A percentile compares a stretch with the other conserved stretches of the same genome.
Evolutionary conservation across 176 grass and related monocot genomes (phyloP).

Genomic region (Musa beccarii): DNA sequence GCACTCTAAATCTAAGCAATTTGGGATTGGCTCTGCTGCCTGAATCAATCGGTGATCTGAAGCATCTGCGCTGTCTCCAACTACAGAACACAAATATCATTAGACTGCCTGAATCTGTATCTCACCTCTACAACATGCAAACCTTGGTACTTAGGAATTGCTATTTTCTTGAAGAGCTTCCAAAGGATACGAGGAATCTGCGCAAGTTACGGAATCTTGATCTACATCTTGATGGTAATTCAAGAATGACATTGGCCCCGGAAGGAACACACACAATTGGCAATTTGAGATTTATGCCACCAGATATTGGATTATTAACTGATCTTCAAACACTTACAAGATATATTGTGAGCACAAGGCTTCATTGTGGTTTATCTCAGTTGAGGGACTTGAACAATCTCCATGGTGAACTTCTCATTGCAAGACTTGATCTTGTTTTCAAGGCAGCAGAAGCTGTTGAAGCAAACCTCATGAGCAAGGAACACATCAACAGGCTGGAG

Average conservation of each 20-base stretch:
- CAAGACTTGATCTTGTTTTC: conserved; percentile 6
- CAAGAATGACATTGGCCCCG: conserved; percentile 7
- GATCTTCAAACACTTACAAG: conserved; percentile 14
- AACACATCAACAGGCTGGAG: conserved; percentile 12
- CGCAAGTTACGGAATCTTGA: conserved; percentile 13
- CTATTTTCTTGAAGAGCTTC: conserved; percentile 30
- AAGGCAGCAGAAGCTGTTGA: not conserved
- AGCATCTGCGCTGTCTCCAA: conserved; percentile 51
- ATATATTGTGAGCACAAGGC: conserved; percentile 9
- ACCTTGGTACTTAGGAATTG: conserved; percentile 38
- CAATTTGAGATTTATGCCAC: conserved; percentile 10
- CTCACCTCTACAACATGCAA: conserved; percentile 41
- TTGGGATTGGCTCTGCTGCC: conserved; percentile 26
- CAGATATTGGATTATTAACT: conserved; percentile 16
- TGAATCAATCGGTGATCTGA: conserved; percentile 29
- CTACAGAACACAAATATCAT: conserved; percentile 31
- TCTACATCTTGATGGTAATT: conserved; percentile 13
- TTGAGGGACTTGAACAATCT: conserved; percentile 23
- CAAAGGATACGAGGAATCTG: conserved; percentile 22
- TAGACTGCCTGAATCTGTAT: conserved; percentile 38
- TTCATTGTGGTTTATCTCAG: not conserved
- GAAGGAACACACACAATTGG: not conserved
- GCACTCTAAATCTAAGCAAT: conserved; percentile 20
- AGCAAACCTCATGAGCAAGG: conserved; percentile 8
- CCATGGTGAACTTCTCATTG: conserved; percentile 9